Percentiles rank a stretch among this genome's conserved stretches.
These are phyloP conservation scores for Pythium guiyangense DNA, from an alignment of 352 stramenopile species.

Conservation along the genomic window DNA sequence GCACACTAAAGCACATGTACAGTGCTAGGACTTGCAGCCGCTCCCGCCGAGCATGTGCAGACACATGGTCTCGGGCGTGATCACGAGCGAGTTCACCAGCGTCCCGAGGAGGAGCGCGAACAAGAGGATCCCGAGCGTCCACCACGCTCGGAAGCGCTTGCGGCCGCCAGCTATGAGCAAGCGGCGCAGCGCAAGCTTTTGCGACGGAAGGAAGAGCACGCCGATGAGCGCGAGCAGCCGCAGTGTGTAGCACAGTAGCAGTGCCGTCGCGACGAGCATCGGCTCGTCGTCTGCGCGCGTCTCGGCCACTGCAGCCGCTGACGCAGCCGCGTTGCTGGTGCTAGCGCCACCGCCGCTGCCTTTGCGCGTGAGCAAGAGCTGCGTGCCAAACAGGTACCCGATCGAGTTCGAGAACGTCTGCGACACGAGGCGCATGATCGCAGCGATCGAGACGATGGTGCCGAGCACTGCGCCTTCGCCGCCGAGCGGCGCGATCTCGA, in stretches of 20 bases:
- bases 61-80: constrained; percentile 26
- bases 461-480: constrained; percentile 40
- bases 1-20: too few relatives aligned
- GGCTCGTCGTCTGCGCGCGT: constrained; percentile 10
- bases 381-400: constrained; percentile 15
- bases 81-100: constrained; percentile 18
- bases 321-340: background rate
- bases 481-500: constrained; percentile 39
- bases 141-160: constrained; percentile 17
- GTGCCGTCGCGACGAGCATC: constrained; percentile 26
- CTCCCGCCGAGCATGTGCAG: constrained; percentile 24
- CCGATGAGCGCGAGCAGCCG: constrained; percentile 22
- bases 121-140: constrained; percentile 15
- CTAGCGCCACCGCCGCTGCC: constrained; percentile 7
- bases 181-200: constrained; percentile 13
- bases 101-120: constrained; percentile 15
- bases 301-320: background rate
- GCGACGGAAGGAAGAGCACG: constrained; percentile 18
- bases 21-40: constrained; percentile 11
- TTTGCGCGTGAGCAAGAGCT: constrained; percentile 8
- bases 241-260: constrained; percentile 21
- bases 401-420: constrained; percentile 18
- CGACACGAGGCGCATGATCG: constrained; percentile 34
- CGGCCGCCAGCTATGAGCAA: constrained; percentile 10
- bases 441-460: constrained; percentile 33